Evolutionary conservation across 2,329 filamentous ascomycete genomes (phyloP), one percentile per base, ranked within the genome.

Genomic region (Truncatella angustata): DNA sequence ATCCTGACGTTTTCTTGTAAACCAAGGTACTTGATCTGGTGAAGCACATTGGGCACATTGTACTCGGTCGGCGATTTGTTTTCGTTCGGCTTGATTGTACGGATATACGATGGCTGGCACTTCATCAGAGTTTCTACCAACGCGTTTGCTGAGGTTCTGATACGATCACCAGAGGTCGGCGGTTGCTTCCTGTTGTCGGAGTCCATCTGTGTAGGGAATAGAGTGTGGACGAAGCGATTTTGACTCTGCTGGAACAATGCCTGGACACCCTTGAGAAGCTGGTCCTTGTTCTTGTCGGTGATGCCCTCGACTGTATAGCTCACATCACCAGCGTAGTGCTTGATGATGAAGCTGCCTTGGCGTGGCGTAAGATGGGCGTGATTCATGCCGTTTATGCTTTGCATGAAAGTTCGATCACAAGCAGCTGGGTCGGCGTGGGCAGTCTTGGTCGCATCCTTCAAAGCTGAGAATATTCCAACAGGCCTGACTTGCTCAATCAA

Each of bases 201-300:
- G 65, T 99, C 91, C 55, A 99, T 90, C 67, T 96, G 85, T 58
- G 96, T 75, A 20, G 94, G 94, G 80, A 99, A 99, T 1, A 99
- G 69, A 0, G 84, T 85, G 65, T 96, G 93, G 9, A 97, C 77
- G 62, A 97, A 99, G 16, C 76, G 73, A 72, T 97, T 97, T 53
- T 84, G 81, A 65, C 91, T 97, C 59, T 85, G 84, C 56, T 87
- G 86, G 64, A 96, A 88, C 34, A 99, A 78, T 65, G 90, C 93
- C 48, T 97, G 80, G 37, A 99, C 77, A 61, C 96, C 94, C 76
- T 99, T 99, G 53, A 97, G 77, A 40, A 99, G 79, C 71, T 95
- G 91, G 66, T 99, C 94, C 78, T 97, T 99, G 78, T 97, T 99
- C 81, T 99, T 99, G 71, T 99, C 94, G 1, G 94, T 99, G 77